These are phyloP conservation scores for Scedosporium aurantiacum DNA, from an alignment of 2,329 filamentous ascomycete genomes.

Conservation along the genomic window DNA sequence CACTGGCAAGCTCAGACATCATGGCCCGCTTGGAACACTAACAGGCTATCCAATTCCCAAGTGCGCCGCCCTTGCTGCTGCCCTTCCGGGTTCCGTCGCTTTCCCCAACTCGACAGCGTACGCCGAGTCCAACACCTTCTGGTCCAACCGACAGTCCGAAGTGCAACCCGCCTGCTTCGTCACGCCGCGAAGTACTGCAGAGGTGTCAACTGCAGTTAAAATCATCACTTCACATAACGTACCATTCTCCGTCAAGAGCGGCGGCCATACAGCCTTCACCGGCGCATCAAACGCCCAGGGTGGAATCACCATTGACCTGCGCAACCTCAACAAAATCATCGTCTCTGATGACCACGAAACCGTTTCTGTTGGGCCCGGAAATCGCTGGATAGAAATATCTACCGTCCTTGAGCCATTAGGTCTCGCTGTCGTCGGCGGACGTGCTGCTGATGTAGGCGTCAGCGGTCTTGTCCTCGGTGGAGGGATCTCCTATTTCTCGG, in stretches of 20 bases:
- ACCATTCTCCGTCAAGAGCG: conserved; percentile 36
- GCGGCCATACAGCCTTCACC: conserved; percentile 38
- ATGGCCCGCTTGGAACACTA: background rate
- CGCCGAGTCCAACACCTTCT: conserved; percentile 3
- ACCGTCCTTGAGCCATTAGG: conserved; percentile 18
- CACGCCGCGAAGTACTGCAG: background rate
- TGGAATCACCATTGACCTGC: conserved; percentile 19
- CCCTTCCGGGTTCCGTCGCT: background rate
- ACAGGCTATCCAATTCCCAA: background rate
- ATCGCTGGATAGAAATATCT: conserved; percentile 26
- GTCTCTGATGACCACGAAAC: conserved; percentile 18
- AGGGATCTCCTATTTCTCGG: conserved; percentile 14
- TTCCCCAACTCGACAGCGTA: background rate
- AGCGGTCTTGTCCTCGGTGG: conserved; percentile 18
- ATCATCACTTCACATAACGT: conserved; percentile 5
- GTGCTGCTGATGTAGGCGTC: conserved; percentile 23
- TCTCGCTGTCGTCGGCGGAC: conserved; percentile 30
- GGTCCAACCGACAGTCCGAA: conserved; percentile 4
- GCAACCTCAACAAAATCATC: conserved; percentile 11
- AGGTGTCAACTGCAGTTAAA: conserved; percentile 7
- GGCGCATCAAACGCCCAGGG: conserved; percentile 19
- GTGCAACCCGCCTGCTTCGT: conserved; percentile 1
- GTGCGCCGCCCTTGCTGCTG: background rate
- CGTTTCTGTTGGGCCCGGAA: conserved; percentile 31
- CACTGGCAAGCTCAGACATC: background rate